phyloP scores from a whole-genome alignment of 495 filamentous ascomycete species.

The Daldinia concentrica region DNA sequence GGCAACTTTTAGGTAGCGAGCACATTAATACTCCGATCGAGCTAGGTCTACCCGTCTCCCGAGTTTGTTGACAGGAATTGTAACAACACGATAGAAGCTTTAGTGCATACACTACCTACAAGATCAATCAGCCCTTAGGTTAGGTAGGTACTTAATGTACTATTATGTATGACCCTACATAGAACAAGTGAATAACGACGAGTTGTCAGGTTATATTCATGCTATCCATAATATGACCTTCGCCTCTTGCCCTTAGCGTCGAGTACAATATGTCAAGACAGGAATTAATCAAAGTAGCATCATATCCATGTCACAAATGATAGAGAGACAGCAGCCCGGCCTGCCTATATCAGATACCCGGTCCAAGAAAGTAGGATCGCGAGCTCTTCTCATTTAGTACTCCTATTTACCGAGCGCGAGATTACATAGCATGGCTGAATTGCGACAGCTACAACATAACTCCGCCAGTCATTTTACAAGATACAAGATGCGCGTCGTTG shows the following conservation, averaged over 20 bases:
- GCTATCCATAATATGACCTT: not conserved
- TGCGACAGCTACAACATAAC: constrained; percentile 3
- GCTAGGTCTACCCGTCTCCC: constrained; percentile 14
- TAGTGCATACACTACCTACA: constrained; percentile 1
- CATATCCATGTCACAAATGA: constrained; percentile 7
- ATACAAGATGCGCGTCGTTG: constrained; percentile 17
- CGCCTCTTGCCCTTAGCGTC: not conserved
- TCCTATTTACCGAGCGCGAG: constrained; percentile 16
- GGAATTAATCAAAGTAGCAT: not conserved
- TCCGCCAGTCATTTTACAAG: not conserved
- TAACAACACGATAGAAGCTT: constrained; percentile 27
- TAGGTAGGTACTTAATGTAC: not conserved
- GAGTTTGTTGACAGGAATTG: constrained; percentile 16
- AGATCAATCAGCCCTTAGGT: not conserved
- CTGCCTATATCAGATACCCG: not conserved
- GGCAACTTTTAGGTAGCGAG: constrained; percentile 37
- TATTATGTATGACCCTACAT: not conserved
- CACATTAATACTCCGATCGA: constrained; percentile 35
- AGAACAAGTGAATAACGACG: not conserved
- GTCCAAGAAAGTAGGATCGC: constrained; percentile 9
- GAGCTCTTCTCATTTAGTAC: constrained; percentile 1
- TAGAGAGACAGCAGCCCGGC: not conserved
- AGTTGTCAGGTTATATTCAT: not conserved
- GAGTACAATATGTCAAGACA: not conserved
- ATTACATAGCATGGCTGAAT: constrained; percentile 2